phyloP scores from a whole-genome alignment of 225 moss, liverwort and hornwort genomes.

The Ulota crispa region DNA sequence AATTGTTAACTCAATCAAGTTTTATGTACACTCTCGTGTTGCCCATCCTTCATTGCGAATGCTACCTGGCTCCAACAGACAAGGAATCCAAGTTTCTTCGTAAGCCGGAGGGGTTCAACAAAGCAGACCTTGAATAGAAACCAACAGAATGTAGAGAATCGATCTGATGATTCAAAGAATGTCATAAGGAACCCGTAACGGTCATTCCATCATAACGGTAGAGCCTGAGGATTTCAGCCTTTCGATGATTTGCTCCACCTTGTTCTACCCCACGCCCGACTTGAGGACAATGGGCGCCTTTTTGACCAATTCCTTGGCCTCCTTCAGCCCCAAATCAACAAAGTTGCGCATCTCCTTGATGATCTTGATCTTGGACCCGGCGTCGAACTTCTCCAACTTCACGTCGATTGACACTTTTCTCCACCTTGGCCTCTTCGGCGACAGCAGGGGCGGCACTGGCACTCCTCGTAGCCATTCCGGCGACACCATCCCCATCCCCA shows the following conservation, averaged over 20 bases:
- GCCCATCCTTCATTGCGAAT: constrained; percentile 5
- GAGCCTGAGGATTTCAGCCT: constrained; percentile 83
- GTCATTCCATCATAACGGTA: constrained; percentile 76
- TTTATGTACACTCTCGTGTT: background rate
- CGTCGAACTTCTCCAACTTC: constrained; percentile 90
- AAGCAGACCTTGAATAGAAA: background rate
- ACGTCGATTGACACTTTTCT: constrained; percentile 79
- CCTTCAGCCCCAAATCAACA: constrained; percentile 75
- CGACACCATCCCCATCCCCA: constrained; percentile 72
- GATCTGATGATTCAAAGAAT: constrained; percentile 11
- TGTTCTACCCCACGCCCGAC: constrained; percentile 75
- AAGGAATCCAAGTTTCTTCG: constrained; percentile 3
- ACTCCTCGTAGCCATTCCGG: constrained; percentile 52
- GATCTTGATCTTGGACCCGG: constrained; percentile 83
- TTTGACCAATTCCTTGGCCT: constrained; percentile 93
- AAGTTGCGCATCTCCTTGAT: constrained; percentile 93
- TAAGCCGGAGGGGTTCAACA: background rate
- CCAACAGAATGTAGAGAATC: background rate
- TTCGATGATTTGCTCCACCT: constrained; percentile 80
- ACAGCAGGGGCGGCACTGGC: constrained; percentile 36
- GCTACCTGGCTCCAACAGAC: constrained; percentile 2
- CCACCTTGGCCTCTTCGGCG: constrained; percentile 62
- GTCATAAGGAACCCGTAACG: background rate
- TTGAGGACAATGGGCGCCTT: constrained; percentile 82
- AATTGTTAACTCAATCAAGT: constrained; percentile 4